Evolutionary conservation across 192 early-diverging fungal genomes (phyloP), one percentile per base, ranked within the genome.

Genomic region (Endogone sp.): DNA sequence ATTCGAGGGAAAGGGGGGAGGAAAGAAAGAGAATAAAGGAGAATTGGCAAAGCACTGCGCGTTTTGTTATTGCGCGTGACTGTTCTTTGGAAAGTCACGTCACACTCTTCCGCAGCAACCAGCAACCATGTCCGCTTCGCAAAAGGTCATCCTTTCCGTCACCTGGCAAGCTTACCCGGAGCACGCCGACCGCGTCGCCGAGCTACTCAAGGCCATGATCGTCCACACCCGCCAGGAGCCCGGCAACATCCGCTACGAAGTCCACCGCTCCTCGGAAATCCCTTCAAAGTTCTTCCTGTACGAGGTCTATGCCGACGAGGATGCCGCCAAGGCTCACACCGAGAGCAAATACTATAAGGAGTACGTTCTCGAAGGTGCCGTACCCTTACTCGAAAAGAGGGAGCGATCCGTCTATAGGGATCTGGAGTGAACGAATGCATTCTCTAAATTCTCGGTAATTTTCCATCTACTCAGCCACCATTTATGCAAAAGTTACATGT

Each of bases 211-310:
- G 22, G 21, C 22, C 8, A 60, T 60, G 59, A 21, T 22, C 59
- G 10, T 21, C 27, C 27, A 26, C 22, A 60, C 59, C 59, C 59
- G 27, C 59, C 8, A 60, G 27, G 59, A 60, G 59, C 59, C 2
- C 59, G 59, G 59, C 22, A 60, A 60, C 59, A 23, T 60, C 27
- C 59, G 21, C 22, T 60, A 60, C 59, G 59, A 60, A 10, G 2
- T 60, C 59, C 6, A 26, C 24, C 24, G 27, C 24, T 23, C 22
- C 59, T 6, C 22, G 8, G 59, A 60, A 21, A 22, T 11, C 59
- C 59, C 59, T 22, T 16, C 0, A 6, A 28, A 23, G 22, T 60
- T 60, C 2, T 23, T 60, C 59, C 27, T 60, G 59, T 60, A 60
- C 59, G 59, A 60, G 59, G 59, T 60, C 9, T 60, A 60, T 22